Percentiles rank a stretch among this genome's conserved stretches.
These are phyloP conservation scores for Mycothermus thermophilus DNA, from an alignment of 495 filamentous ascomycete genomes.

Conservation along the genomic window DNA sequence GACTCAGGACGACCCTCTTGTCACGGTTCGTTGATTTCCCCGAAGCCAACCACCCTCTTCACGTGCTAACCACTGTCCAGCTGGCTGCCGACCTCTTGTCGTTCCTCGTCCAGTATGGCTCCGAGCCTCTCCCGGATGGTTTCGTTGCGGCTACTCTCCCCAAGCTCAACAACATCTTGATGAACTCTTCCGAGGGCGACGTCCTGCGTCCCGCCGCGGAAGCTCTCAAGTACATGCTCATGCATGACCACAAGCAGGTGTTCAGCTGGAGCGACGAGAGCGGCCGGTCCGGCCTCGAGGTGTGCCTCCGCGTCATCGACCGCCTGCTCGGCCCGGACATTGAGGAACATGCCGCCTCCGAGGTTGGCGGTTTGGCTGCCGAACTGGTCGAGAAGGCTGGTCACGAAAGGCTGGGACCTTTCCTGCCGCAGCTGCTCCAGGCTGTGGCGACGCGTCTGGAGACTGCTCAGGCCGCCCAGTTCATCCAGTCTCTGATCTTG, in stretches of 20 bases:
- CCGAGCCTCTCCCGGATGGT: conserved; percentile 68
- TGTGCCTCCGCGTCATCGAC: conserved; percentile 82
- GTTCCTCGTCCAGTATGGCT: conserved; percentile 66
- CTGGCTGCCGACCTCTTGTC: conserved; percentile 75
- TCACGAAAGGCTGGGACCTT: conserved; percentile 75
- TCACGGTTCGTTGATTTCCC: conserved; percentile 40
- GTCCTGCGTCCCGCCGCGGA: conserved; percentile 76
- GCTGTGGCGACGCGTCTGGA: conserved; percentile 80
- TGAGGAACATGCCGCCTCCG: conserved; percentile 82
- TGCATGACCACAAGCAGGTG: conserved; percentile 76
- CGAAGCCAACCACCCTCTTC: neutral
- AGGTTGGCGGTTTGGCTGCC: conserved; percentile 87
- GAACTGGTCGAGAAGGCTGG: conserved; percentile 92
- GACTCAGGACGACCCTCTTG: conserved; percentile 69
- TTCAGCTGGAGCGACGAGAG: conserved; percentile 64
- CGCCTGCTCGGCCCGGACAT: conserved; percentile 71
- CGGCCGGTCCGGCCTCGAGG: conserved; percentile 73
- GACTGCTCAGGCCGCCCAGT: conserved; percentile 63
- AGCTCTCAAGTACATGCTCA: conserved; percentile 72
- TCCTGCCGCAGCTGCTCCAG: conserved; percentile 72
- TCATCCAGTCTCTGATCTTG: conserved; percentile 81
- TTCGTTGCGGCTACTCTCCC: conserved; percentile 78
- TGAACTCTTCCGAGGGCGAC: conserved; percentile 67
- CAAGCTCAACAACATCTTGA: conserved; percentile 68
- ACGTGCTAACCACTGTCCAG: conserved; percentile 19